Evolutionary conservation across 1,139 yeast genomes (phyloP).

Genomic region (Magnusiomyces sp.): DNA sequence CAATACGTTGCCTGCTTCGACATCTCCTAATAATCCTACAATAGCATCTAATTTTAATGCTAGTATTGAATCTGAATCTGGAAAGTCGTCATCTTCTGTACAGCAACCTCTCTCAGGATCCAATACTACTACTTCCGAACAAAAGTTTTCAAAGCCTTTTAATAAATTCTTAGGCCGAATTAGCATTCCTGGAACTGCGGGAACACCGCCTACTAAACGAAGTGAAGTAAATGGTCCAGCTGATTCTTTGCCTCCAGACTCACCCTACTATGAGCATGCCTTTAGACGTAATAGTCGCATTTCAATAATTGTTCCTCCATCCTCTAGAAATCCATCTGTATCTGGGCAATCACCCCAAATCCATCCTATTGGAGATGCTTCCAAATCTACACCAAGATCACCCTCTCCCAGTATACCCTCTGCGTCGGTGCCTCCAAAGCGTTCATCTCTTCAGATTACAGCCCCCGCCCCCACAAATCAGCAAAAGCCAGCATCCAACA

Average conservation of each 20-base stretch:
- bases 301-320: conserved; percentile 5
- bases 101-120: conserved; percentile 2
- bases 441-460: too few relatives aligned
- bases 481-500: too few relatives aligned
- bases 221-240: too few relatives aligned
- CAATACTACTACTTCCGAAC: neutral
- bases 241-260: neutral
- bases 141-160: neutral
- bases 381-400: neutral
- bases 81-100: neutral
- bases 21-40: conserved; percentile 9
- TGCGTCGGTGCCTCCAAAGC: too few relatives aligned
- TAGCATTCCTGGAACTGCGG: too few relatives aligned
- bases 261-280: conserved; percentile 2
- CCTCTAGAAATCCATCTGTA: neutral
- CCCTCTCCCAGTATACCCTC: too few relatives aligned
- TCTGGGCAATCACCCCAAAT: neutral
- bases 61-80: conserved; percentile 18
- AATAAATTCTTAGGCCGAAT: neutral
- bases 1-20: conserved; percentile 18
- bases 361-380: neutral
- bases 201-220: too few relatives aligned
- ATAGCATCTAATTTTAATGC: conserved; percentile 20
- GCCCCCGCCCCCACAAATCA: too few relatives aligned
- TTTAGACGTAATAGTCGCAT: conserved; percentile 5